Conservation (phyloP, 371 early-diverging fungal genomes). For the Rhizopus microsporus region DNA sequence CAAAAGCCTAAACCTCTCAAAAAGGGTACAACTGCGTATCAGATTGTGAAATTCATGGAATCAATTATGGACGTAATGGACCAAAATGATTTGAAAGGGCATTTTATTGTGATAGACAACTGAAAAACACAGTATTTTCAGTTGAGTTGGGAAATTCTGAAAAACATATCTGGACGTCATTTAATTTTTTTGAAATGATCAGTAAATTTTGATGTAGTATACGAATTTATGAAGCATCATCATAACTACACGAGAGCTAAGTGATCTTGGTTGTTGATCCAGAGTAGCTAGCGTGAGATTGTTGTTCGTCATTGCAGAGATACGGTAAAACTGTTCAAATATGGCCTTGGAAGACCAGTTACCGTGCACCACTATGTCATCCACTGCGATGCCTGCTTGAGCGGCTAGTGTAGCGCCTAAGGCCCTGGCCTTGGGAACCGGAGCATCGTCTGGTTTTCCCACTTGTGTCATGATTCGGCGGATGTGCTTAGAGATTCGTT, state of each 20-base stretch:
- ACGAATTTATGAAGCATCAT: no score
- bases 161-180: no score
- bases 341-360: slow-evolving; percentile 7
- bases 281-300: slow-evolving; percentile 1
- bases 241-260: no score
- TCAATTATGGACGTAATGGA: slow-evolving; percentile 3
- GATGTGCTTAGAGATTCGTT: no score
- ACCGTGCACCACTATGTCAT: slow-evolving; percentile 19
- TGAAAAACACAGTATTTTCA: no score
- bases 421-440: slow-evolving; percentile 6
- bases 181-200: no score
- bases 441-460: neutral
- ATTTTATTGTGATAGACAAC: no score
- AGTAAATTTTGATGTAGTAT: no score
- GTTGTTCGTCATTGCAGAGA: slow-evolving; percentile 10
- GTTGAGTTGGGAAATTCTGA: no score
- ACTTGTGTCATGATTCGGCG: no score
- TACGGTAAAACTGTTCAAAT: slow-evolving; percentile 8
- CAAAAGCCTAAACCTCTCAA: no score
- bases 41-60: slow-evolving; percentile 7
- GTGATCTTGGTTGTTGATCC: neutral
- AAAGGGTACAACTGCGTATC: slow-evolving; percentile 3
- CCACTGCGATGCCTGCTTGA: slow-evolving; percentile 35
- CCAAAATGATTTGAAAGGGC: neutral
- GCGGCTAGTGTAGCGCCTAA: slow-evolving; percentile 1